Evolutionary conservation across 352 stramenopile genomes (phyloP).

Genomic region (Elongisporangium prolatum): DNA sequence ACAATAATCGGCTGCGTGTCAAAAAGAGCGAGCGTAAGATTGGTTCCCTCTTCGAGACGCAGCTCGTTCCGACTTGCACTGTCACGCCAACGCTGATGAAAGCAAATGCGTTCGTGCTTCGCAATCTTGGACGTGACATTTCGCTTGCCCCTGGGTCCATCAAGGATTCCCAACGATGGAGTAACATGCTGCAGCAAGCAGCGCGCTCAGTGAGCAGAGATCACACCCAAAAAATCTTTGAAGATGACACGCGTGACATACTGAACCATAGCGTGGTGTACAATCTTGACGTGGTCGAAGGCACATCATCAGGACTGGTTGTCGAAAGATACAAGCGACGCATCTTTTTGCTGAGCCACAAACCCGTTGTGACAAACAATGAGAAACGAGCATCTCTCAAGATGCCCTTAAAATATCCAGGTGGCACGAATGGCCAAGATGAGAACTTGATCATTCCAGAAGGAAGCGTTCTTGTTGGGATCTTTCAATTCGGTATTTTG

Average conservation of each 20-base stretch:
- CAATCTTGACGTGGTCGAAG: conserved; percentile 25
- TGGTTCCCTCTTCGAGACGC: conserved; percentile 46
- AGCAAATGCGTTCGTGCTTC: conserved; percentile 49
- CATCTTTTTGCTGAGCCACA: conserved; percentile 55
- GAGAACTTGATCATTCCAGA: conserved; percentile 25
- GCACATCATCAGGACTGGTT: conserved; percentile 27
- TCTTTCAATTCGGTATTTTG: conserved; percentile 55
- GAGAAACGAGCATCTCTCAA: conserved; percentile 1
- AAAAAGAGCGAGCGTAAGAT: conserved; percentile 56
- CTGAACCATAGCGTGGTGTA: conserved; percentile 49
- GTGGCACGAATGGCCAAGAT: conserved; percentile 1
- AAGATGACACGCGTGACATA: conserved; percentile 39
- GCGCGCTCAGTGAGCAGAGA: conserved; percentile 14
- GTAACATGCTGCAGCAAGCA: conserved; percentile 27
- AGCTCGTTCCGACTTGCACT: conserved; percentile 42
- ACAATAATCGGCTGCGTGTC: conserved; percentile 62
- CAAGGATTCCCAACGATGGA: conserved; percentile 42
- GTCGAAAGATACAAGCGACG: conserved; percentile 58
- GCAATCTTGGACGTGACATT: conserved; percentile 46
- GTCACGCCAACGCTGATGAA: conserved; percentile 35
- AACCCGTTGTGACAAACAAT: conserved; percentile 6
- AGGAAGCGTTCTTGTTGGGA: conserved; percentile 50
- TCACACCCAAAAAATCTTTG: conserved; percentile 45
- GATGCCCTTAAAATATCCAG: not conserved
- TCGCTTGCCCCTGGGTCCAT: conserved; percentile 32